A percentile compares a stretch with the other conserved stretches of the same genome.
Evolutionary conservation across 208 protist genomes (phyloP).

Genomic region (Trypanosoma platydactyli): DNA sequence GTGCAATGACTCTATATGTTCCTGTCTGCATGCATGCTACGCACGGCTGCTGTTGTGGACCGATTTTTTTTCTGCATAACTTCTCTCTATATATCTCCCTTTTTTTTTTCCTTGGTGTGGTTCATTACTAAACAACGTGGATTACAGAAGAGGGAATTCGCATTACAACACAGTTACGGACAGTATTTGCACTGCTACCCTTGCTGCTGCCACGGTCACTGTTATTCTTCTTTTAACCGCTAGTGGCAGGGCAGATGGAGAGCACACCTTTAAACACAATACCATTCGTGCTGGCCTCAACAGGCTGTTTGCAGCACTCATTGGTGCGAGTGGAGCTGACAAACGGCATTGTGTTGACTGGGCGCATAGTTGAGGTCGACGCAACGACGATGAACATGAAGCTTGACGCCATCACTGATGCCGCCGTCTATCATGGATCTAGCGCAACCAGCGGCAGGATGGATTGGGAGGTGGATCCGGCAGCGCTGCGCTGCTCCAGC

Average conservation of each 20-base stretch:
- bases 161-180: no score
- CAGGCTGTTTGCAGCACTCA: constrained; percentile 45
- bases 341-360: constrained; percentile 64
- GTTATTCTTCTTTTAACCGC: no score
- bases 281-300: constrained; percentile 44
- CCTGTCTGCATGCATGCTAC: no score
- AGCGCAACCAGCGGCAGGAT: constrained; percentile 8
- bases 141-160: no score
- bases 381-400: constrained; percentile 76
- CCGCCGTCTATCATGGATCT: constrained; percentile 40
- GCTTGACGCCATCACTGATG: constrained; percentile 64
- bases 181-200: no score
- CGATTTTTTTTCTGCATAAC: no score
- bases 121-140: no score
- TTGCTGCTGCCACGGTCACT: no score
- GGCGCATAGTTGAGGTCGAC: constrained; percentile 69
- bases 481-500: constrained; percentile 54
- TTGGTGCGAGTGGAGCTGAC: constrained; percentile 71
- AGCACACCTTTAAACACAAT: constrained; percentile 31
- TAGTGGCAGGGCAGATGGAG: constrained; percentile 23
- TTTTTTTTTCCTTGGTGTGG: no score
- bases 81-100: no score
- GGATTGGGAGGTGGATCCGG: constrained; percentile 37
- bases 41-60: no score
- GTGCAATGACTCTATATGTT: no score